Conservation (phyloP, 495 filamentous ascomycete genomes). For the Lasiosphaeriaceae sp. region DNA sequence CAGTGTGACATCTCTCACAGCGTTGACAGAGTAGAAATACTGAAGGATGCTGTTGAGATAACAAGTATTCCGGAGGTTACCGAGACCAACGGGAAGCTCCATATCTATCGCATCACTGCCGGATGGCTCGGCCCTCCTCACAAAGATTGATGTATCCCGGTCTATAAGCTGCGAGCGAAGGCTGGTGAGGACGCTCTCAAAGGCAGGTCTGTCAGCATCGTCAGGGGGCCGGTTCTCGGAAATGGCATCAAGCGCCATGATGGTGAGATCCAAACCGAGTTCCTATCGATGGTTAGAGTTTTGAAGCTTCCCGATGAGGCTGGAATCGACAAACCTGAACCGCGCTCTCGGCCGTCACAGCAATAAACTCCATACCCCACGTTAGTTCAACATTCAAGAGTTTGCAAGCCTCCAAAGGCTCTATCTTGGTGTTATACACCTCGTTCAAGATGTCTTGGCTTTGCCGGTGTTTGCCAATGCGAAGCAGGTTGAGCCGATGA, state of each 20-base stretch:
- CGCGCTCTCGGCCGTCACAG: constrained; percentile 12
- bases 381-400: constrained; percentile 6
- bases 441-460: constrained; percentile 13
- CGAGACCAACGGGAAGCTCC: constrained; percentile 74
- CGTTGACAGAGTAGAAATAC: constrained; percentile 86
- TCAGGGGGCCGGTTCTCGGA: neutral
- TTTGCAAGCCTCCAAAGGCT: constrained; percentile 17
- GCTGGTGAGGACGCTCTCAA: constrained; percentile 11
- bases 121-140: neutral
- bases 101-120: constrained; percentile 1
- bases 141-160: neutral
- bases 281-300: constrained; percentile 2
- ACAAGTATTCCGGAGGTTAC: constrained; percentile 95
- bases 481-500: constrained; percentile 18
- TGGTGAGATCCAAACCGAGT: constrained; percentile 3
- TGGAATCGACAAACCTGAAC: constrained; percentile 5
- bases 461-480: constrained; percentile 21
- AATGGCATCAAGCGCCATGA: constrained; percentile 21
- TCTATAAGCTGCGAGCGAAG: constrained; percentile 3
- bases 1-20: constrained; percentile 76
- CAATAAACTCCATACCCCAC: constrained; percentile 22
- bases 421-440: constrained; percentile 14
- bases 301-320: neutral
- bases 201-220: constrained; percentile 12
- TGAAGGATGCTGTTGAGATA: constrained; percentile 97